phyloP scores from a whole-genome alignment of 192 early-diverging fungal genomes.

The Geosiphon pyriformis region DNA sequence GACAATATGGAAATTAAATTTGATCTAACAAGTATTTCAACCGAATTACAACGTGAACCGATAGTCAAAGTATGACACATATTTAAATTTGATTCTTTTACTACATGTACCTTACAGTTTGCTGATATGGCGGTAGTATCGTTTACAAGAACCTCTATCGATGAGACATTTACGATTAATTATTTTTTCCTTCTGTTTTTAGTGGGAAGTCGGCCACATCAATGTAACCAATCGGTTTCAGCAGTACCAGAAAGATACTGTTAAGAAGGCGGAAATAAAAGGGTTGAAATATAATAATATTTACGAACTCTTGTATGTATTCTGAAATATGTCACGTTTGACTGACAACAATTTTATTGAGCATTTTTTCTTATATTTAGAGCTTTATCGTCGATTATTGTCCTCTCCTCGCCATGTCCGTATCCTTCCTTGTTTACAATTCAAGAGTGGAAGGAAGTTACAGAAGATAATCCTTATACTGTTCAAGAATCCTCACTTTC shows the following conservation, averaged over 20 bases:
- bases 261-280: conserved; percentile 18
- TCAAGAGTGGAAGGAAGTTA: conserved; percentile 18
- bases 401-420: background rate
- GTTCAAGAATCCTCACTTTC: conserved; percentile 14
- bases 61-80: conserved; percentile 19
- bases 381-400: conserved; percentile 25
- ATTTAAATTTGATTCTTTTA: conserved; percentile 17
- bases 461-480: conserved; percentile 19
- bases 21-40: conserved; percentile 10
- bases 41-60: conserved; percentile 8
- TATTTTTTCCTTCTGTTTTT: no score
- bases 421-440: conserved; percentile 21
- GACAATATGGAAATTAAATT: conserved; percentile 23
- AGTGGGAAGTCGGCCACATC: conserved; percentile 20
- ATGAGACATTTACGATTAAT: no score
- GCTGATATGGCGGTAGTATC: no score
- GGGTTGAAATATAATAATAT: conserved; percentile 24
- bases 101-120: conserved; percentile 12
- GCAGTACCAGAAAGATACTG: conserved; percentile 10
- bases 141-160: no score
- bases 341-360: background rate
- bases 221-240: conserved; percentile 20
- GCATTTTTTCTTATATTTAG: conserved; percentile 19
- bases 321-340: conserved; percentile 19
- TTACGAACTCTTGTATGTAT: conserved; percentile 22